phyloP scores from a whole-genome alignment of 495 filamentous ascomycete genomes.

The Hypoxylon trugodes region DNA sequence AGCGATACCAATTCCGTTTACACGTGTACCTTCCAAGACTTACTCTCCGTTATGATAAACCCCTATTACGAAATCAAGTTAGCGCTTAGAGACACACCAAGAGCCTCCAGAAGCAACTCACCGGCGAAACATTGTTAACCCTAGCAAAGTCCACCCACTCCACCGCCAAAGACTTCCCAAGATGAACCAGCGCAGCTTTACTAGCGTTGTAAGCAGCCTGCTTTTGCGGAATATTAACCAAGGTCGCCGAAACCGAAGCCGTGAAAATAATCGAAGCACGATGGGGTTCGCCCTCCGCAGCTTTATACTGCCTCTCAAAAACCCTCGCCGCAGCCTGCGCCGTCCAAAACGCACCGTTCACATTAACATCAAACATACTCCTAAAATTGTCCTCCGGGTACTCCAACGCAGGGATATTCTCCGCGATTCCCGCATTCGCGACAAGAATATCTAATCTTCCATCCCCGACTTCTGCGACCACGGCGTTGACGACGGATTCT shows the following conservation, averaged over 20 bases:
- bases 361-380: constrained; percentile 74
- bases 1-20: background rate
- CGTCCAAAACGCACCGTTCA: constrained; percentile 76
- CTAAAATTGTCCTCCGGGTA: constrained; percentile 71
- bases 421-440: constrained; percentile 70
- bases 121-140: constrained; percentile 70
- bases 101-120: constrained; percentile 39
- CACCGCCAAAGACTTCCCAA: constrained; percentile 68
- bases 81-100: background rate
- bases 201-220: constrained; percentile 68
- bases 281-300: constrained; percentile 57
- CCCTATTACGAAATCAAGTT: constrained; percentile 15
- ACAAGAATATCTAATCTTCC: constrained; percentile 45
- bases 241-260: constrained; percentile 68
- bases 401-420: constrained; percentile 68
- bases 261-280: constrained; percentile 67
- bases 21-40: background rate
- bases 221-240: constrained; percentile 72
- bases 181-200: constrained; percentile 67
- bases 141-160: constrained; percentile 61
- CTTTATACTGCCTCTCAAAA: constrained; percentile 66
- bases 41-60: constrained; percentile 42
- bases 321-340: constrained; percentile 74
- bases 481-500: constrained; percentile 28
- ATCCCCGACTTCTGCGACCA: constrained; percentile 23